These are phyloP conservation scores for Cryptococcus deneoformans DNA, from an alignment of 1,284 basidiomycete genomes.

Conservation along the genomic window DNA sequence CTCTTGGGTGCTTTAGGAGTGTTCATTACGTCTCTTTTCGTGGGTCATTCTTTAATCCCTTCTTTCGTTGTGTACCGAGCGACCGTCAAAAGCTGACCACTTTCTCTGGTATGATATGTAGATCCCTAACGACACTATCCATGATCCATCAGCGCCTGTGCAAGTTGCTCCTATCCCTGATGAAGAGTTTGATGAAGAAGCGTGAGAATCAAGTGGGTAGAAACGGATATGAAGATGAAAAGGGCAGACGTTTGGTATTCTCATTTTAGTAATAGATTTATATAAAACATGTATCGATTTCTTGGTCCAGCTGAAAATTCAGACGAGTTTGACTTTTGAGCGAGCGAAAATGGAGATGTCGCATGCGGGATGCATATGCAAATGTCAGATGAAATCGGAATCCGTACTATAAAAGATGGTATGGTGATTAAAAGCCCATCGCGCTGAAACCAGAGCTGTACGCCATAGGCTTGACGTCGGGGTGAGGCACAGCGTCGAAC, in stretches of 20 bases:
- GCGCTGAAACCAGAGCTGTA: slow-evolving; percentile 57
- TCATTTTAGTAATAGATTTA: no score
- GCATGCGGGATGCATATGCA: no score
- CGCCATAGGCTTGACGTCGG: slow-evolving; percentile 89
- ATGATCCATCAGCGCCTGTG: not conserved
- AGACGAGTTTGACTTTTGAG: no score
- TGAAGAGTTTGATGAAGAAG: slow-evolving; percentile 1
- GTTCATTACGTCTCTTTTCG: slow-evolving; percentile 13
- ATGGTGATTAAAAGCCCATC: slow-evolving; percentile 14
- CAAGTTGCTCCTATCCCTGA: not conserved
- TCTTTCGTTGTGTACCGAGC: not conserved
- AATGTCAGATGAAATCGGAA: no score
- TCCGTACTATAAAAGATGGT: no score
- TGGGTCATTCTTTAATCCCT: slow-evolving; percentile 6
- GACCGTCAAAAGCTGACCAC: not conserved
- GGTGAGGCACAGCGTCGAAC: slow-evolving; percentile 84
- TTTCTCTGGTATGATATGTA: not conserved
- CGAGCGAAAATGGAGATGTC: no score
- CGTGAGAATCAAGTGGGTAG: not conserved
- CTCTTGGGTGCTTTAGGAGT: slow-evolving; percentile 14
- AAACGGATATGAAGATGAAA: no score
- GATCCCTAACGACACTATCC: not conserved
- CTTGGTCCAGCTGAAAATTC: no score
- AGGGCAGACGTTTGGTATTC: no score
- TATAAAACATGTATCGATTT: no score